Evolutionary conservation across 2,329 filamentous ascomycete genomes (phyloP), one percentile per base, ranked within the genome.

Genomic region (Aspergillus sp.): DNA sequence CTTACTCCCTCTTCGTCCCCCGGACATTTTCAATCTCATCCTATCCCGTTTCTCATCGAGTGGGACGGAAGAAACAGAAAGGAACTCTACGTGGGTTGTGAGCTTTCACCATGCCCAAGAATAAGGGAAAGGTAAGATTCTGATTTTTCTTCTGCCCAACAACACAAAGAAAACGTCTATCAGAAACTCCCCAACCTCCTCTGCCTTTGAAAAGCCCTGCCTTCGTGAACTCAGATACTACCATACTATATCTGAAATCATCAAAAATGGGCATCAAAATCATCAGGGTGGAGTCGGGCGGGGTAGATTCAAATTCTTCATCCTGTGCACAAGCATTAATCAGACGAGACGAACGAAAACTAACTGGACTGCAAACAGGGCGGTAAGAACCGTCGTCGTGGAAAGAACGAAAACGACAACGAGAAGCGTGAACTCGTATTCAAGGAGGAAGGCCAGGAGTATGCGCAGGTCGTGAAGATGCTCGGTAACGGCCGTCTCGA

Each of bases 341-440:
- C 13, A 17, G 6, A 42, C 9, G 4, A 19, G 3, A n/a, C 14
- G 47, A 57, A 40, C 49, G 56, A 23, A 64, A 57, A 46, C 70
- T 73, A 61, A 71, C 62, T 34, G 14, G 10, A 11, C 14, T 38
- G 34, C 29, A n/a, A 38, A 83, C 67, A 94, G 91, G 93, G 93
- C 77, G 93, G 93, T 81, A 97, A 97, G 85, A 97, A 97, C 81
- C 83, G 93, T 78, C 88, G 93, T 85, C 86, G 94, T 80, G 93
- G 93, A 79, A 97, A 97, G 88, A 96, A 96, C 84, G 91, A 96
- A 81, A 95, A 94, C 79, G 94, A 97, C 82, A 96, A 97, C 73
- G 92, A 97, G 81, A 97, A 97, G 84, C 92, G 93, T 76, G 93
- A 97, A 77, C 84, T 97, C 69, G 93, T 91, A 70, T 97, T 97